A percentile compares a stretch with the other conserved stretches of the same genome.
These are phyloP conservation scores for Diplodia intermedia DNA, from an alignment of 2,329 filamentous ascomycete species.

Conservation along the genomic window DNA sequence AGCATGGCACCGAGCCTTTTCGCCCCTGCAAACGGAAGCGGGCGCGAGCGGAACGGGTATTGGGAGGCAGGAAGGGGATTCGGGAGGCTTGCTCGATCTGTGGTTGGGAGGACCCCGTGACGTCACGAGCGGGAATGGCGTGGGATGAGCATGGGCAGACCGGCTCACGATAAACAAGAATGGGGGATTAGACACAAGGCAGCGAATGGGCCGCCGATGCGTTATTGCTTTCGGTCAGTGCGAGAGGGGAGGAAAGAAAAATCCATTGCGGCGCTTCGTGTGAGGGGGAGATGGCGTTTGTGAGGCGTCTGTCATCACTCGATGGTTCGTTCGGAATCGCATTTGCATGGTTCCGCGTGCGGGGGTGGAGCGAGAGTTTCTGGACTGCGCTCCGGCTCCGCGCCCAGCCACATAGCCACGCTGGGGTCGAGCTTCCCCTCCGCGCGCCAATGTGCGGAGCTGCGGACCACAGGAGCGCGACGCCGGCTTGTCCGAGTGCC, in stretches of 20 bases:
- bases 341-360: neutral
- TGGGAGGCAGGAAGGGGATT: neutral
- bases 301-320: neutral
- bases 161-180: neutral
- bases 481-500: neutral
- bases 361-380: neutral
- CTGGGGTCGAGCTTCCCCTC: neutral
- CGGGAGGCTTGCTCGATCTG: neutral
- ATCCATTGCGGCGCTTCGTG: neutral
- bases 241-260: neutral
- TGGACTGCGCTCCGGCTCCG: neutral
- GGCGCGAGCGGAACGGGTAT: neutral
- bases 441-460: neutral
- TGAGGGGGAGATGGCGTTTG: neutral
- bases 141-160: neutral
- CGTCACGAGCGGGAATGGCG: neutral
- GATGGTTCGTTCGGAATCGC: neutral
- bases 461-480: neutral
- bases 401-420: neutral
- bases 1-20: neutral
- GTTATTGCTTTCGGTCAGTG: neutral
- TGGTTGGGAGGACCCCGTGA: conserved; percentile 8
- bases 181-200: neutral
- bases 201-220: neutral
- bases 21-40: conserved; percentile 1